Percentiles rank a stretch among this genome's conserved stretches.
Conservation (phyloP, 176 grass and related monocot genomes). For the Aechmea fasciata region DNA sequence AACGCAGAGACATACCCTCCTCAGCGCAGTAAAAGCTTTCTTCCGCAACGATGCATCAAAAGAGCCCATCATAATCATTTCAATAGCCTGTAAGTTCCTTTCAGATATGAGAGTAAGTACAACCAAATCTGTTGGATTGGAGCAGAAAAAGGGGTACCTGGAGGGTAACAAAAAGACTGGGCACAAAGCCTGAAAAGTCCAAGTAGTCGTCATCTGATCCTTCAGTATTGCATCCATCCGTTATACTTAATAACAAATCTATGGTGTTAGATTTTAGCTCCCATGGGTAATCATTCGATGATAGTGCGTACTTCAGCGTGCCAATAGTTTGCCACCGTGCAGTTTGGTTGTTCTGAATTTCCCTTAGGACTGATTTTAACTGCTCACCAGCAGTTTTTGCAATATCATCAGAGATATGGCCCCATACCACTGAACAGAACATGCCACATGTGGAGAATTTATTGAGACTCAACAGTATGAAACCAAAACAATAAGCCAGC, state of each 20-base stretch:
- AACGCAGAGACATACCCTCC: slow-evolving; percentile 34
- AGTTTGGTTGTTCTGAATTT: slow-evolving; percentile 35
- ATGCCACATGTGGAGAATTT: not conserved
- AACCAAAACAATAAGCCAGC: not conserved
- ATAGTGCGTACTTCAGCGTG: slow-evolving; percentile 51
- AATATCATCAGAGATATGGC: slow-evolving; percentile 39
- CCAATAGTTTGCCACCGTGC: slow-evolving; percentile 61
- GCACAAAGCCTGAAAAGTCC: slow-evolving; percentile 36
- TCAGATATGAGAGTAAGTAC: slow-evolving; percentile 20
- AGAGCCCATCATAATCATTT: slow-evolving; percentile 67
- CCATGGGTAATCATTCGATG: slow-evolving; percentile 59
- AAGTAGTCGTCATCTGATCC: slow-evolving; percentile 27
- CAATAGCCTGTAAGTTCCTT: slow-evolving; percentile 48
- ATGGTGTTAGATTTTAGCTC: slow-evolving; percentile 63
- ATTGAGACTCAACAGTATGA: not conserved
- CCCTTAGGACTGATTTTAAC: slow-evolving; percentile 38
- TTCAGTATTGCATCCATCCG: slow-evolving; percentile 27
- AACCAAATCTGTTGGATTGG: not conserved
- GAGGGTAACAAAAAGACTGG: slow-evolving; percentile 43
- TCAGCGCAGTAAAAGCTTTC: slow-evolving; percentile 65
- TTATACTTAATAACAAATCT: slow-evolving; percentile 50
- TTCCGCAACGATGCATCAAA: slow-evolving; percentile 49
- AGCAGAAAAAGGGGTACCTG: slow-evolving; percentile 38
- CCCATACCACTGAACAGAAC: slow-evolving; percentile 56
- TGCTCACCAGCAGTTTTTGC: slow-evolving; percentile 37